Base-by-base conservation (phyloP, 2,329 filamentous ascomycete species). In the Alternaria rosae region DNA sequence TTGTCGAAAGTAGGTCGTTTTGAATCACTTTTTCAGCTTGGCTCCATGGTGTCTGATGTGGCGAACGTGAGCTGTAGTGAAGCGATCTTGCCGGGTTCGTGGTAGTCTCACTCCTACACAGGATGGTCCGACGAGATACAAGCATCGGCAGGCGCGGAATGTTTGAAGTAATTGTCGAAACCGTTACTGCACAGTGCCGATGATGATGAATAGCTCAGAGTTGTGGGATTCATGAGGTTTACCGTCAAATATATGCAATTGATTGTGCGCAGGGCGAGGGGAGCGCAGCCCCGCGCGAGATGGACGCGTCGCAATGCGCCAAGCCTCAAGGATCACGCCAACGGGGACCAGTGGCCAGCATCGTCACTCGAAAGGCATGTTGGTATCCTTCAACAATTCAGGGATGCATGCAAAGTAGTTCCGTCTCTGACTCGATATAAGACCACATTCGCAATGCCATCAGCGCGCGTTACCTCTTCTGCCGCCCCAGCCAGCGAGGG, bases 401-500 rank as follows among this genome's bases (percentile, higher is more conserved):
- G 35, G 35, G 17, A 38, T 38, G 35, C 35, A n/a, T 38, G 17
- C 35, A 38, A 38, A 17, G n/a, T 38, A 15, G 15, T 38, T 38
- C 0, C 17, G 15, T 5, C 17, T 32, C 20, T 50, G 13, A 15
- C 17, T 32, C 2, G 13, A 32, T 23, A 17, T 20, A 3, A 20
- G 13, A 15, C 28, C 28, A 32, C 47, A 17, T 35, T 23, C 28
- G 17, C 17, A 12, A 50, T 50, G 28, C 15, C 28, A 23, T 50
- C 47, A 50, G 17, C 47, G 38, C 17, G 17, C 12, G 38, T 17
- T 26, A 17, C 21, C 45, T 28, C 32, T 47, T 17, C 41, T 38
- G 26, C 32, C 53, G 45, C 52, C 42, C 73, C 73, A 75, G 5
- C 32, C 25, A 10, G 70, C 70, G 35, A 85, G 84, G 50, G 82